Evolutionary conservation across 129 eudicot species (phyloP).

Genomic region (Flaveria bidentis): DNA sequence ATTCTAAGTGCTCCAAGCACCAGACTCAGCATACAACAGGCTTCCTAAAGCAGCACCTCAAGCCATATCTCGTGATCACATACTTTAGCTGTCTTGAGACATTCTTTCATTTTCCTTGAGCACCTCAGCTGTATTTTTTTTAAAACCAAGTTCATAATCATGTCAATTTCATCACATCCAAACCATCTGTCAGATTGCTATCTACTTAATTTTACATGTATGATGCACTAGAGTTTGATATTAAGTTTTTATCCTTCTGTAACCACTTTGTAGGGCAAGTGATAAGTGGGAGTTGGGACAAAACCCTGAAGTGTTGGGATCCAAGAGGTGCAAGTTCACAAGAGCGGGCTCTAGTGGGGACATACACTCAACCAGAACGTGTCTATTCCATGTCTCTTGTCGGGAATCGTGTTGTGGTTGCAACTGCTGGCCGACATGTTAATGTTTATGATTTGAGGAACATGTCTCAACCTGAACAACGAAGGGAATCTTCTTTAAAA

Average conservation of each 20-base stretch:
- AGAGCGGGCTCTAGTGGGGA: constrained; percentile 80
- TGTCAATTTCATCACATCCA: background rate
- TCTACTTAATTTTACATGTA: background rate
- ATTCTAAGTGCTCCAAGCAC: background rate
- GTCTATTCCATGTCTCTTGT: constrained; percentile 89
- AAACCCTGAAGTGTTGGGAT: constrained; percentile 96
- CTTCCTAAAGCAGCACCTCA: too few species aligned
- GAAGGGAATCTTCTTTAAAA: constrained; percentile 84
- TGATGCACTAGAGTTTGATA: background rate
- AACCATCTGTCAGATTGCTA: too few species aligned
- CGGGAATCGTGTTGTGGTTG: constrained; percentile 86
- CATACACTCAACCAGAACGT: constrained; percentile 93
- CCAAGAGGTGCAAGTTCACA: constrained; percentile 96
- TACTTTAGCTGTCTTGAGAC: too few species aligned
- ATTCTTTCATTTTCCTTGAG: too few species aligned
- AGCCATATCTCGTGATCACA: too few species aligned
- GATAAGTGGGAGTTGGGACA: constrained; percentile 96
- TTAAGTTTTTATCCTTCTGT: background rate
- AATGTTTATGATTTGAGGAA: constrained; percentile 93
- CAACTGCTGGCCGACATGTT: constrained; percentile 96
- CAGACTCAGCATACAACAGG: background rate
- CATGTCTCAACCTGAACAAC: constrained; percentile 95
- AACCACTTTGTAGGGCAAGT: constrained; percentile 68
- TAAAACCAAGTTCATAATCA: background rate
- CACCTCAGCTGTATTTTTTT: too few species aligned